Evolutionary conservation across 257 asterid genomes (phyloP).

Genomic region (Fraxinus quadrangulata): DNA sequence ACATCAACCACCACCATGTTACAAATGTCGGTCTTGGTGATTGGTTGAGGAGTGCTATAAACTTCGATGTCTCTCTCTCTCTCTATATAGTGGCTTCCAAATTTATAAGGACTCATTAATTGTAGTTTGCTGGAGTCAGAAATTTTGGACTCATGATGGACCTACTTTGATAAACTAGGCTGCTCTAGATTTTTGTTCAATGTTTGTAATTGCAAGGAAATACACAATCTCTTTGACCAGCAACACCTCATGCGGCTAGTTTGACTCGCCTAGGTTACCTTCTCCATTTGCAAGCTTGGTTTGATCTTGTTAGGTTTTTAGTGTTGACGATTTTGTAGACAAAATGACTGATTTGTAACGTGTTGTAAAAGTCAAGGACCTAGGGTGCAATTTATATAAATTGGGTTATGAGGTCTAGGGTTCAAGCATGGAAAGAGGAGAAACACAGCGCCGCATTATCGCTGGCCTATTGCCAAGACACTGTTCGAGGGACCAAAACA

Average conservation of each 20-base stretch:
- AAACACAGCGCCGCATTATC: too few species aligned
- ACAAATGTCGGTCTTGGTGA: slow-evolving; percentile 70
- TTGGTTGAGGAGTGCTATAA: slow-evolving; percentile 38
- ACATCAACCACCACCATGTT: slow-evolving; percentile 45
- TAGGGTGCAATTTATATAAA: too few species aligned
- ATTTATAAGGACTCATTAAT: neutral
- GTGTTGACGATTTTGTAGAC: too few species aligned
- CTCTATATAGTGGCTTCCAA: neutral
- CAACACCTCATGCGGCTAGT: slow-evolving; percentile 34
- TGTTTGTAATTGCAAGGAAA: slow-evolving; percentile 64
- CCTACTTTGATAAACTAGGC: slow-evolving; percentile 64
- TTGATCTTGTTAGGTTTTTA: too few species aligned
- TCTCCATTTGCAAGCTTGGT: neutral
- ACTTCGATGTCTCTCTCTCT: slow-evolving; percentile 34
- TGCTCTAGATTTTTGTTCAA: slow-evolving; percentile 76
- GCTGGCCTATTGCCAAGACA: too few species aligned
- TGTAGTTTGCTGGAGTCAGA: slow-evolving; percentile 25
- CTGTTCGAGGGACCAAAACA: too few species aligned
- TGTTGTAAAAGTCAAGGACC: too few species aligned
- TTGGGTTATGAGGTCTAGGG: too few species aligned
- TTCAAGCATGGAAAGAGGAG: too few species aligned
- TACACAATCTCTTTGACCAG: slow-evolving; percentile 60
- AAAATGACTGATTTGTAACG: too few species aligned
- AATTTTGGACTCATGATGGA: slow-evolving; percentile 58
- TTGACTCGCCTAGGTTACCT: slow-evolving; percentile 28